Percentiles rank a stretch among this genome's conserved stretches.
Conservation (phyloP, 805 yeast species). For the Kluyveromyces aestuarii region DNA sequence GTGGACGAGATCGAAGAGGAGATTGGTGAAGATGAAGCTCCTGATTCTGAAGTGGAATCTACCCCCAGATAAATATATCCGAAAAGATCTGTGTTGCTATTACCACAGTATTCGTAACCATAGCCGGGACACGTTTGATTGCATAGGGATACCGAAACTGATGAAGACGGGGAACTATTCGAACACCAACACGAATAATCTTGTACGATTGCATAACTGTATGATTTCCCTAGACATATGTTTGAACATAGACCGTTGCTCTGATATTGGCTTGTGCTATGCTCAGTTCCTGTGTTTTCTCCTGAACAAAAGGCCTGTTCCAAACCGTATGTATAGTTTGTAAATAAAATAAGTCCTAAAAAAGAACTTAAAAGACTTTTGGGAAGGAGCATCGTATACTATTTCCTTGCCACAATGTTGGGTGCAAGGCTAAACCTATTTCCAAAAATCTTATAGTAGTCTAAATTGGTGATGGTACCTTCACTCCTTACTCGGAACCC, state of each 20-base stretch:
- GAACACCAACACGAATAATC: slow-evolving; percentile 22
- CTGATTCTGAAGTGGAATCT: slow-evolving; percentile 4
- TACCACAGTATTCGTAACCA: slow-evolving; percentile 20
- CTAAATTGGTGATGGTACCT: too few species aligned
- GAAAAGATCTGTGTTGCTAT: slow-evolving; percentile 9
- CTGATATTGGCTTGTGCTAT: slow-evolving; percentile 8
- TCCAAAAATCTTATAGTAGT: too few species aligned
- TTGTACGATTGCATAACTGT: slow-evolving; percentile 20
- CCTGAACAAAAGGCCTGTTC: slow-evolving; percentile 9
- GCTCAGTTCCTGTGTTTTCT: slow-evolving; percentile 9
- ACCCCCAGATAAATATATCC: slow-evolving; percentile 17
- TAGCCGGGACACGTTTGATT: slow-evolving; percentile 21
- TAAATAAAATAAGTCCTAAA: slow-evolving; percentile 12
- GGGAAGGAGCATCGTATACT: not conserved
- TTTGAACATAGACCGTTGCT: slow-evolving; percentile 18
- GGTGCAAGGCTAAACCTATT: too few species aligned
- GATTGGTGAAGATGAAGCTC: not conserved
- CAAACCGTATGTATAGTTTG: slow-evolving; percentile 21
- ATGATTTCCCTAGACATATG: slow-evolving; percentile 10
- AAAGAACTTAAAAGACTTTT: slow-evolving; percentile 22
- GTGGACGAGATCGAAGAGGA: slow-evolving; percentile 2
- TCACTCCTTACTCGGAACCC: too few species aligned
- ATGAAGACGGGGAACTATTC: slow-evolving; percentile 10
- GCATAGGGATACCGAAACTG: slow-evolving; percentile 13
- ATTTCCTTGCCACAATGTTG: not conserved